Percentiles rank a stretch among this genome's conserved stretches.
Conservation (phyloP, 306 rosid genomes). For the Quercus gilva region DNA sequence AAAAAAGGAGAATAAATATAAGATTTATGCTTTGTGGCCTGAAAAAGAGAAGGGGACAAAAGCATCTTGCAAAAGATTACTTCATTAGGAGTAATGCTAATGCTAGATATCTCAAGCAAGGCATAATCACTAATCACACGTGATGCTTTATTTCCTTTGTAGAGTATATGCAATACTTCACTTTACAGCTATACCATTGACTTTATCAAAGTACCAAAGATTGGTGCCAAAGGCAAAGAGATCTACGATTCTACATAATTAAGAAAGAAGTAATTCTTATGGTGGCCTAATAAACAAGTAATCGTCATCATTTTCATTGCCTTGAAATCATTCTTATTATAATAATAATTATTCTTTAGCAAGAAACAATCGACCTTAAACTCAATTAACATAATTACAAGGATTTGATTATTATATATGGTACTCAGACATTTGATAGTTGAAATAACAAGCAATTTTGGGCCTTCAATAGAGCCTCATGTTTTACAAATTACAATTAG, state of each 20-base stretch:
- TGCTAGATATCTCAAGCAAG: constrained; percentile 27
- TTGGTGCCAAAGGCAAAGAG: background rate
- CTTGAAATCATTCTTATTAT: no score
- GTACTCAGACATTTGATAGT: no score
- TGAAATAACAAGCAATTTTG: no score
- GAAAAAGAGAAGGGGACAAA: background rate
- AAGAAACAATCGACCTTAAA: no score
- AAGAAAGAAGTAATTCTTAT: background rate
- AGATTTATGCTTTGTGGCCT: background rate
- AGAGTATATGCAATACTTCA: background rate
- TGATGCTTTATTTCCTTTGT: background rate
- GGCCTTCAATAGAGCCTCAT: no score
- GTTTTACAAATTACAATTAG: no score
- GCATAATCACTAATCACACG: constrained; percentile 4
- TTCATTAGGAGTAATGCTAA: no score
- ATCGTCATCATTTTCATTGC: background rate
- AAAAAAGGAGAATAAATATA: no score
- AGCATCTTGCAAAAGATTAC: no score
- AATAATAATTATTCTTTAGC: no score
- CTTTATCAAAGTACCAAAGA: background rate
- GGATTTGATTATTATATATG: no score
- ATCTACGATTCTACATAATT: background rate
- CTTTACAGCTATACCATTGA: background rate
- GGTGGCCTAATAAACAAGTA: background rate
- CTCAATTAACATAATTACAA: no score